Percentiles rank a stretch among this genome's conserved stretches.
These are phyloP conservation scores for Alloascoidea africana DNA, from an alignment of 805 yeast species.

Conservation along the genomic window DNA sequence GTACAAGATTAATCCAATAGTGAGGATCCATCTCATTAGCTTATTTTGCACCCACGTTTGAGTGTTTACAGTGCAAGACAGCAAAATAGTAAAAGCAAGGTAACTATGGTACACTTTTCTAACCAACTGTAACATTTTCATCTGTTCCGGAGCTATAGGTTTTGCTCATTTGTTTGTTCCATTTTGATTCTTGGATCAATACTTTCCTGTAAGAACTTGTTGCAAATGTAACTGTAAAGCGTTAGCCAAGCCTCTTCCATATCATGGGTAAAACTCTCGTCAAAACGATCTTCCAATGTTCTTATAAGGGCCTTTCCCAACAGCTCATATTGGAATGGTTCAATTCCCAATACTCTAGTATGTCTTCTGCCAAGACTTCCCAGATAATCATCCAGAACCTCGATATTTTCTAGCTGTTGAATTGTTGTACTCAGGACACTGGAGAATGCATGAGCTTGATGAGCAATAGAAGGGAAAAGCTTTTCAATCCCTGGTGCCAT, in stretches of 20 bases:
- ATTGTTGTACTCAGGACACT: conserved; percentile 62
- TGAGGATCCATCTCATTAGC: too few species aligned
- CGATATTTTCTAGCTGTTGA: conserved; percentile 43
- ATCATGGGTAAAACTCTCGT: conserved; percentile 12
- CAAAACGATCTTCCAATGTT: conserved; percentile 14
- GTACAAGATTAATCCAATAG: too few species aligned
- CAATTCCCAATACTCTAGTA: conserved; percentile 59
- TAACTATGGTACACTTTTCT: too few species aligned
- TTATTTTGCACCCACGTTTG: too few species aligned
- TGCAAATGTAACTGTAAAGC: conserved; percentile 14
- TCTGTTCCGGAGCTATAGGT: too few species aligned
- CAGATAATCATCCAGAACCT: conserved; percentile 42
- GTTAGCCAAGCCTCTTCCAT: conserved; percentile 17
- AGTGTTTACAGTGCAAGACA: too few species aligned
- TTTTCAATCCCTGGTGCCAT: conserved; percentile 47
- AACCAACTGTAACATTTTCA: too few species aligned
- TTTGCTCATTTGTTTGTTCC: background rate
- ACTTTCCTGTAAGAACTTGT: conserved; percentile 14
- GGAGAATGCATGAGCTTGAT: conserved; percentile 70
- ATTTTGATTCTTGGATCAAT: conserved; percentile 16
- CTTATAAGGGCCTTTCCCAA: conserved; percentile 14
- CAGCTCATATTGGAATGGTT: conserved; percentile 17
- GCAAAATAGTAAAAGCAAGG: too few species aligned
- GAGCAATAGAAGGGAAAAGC: conserved; percentile 58
- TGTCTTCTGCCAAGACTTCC: conserved; percentile 59